Evolutionary conservation across 2,329 filamentous ascomycete species (phyloP), one percentile per base, ranked within the genome.

Genomic region (Hysterium pulicare): DNA sequence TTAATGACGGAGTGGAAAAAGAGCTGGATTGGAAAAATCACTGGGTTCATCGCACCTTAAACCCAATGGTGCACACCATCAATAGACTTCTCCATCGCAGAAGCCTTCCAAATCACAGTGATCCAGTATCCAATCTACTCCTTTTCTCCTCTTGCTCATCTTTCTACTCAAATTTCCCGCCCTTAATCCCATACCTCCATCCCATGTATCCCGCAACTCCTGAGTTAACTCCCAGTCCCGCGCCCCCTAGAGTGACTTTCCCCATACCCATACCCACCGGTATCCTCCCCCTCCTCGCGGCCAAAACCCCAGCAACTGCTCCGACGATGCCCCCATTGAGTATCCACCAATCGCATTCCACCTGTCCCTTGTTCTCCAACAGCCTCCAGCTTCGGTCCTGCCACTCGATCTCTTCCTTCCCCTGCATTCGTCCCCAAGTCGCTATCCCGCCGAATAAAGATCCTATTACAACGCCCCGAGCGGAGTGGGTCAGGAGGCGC

Each of bases 321-420:
- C 70, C 50, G 2, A 57, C 55, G 0, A 55, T 64, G 50, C 72
- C 72, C 0, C 72, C 76, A 0, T 58, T 66, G 15, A 73, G 68
- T 16, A 72, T 75, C 71, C 73, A 81, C 53, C 78, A 77, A 55
- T 83, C 81, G 37, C 70, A 72, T 51, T 77, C 70, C 1, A 77
- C 55, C 67, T 86, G 81, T 0, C 77, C 74, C 31, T 64, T 58
- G 48, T 78, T 84, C 62, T 77, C 77, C 33, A 82, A 51, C 38
- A 86, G 55, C 22, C 82, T 68, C 80, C 81, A 85, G 42, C 74
- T 74, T 15, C 82, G 70, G 56, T 85, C 81, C 54, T 76, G 64
- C 81, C 81, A 85, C 61, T 85, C 81, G 23, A 85, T 78, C 31
- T 75, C 69, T 50, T 79, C 73, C 13, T 71, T 69, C 0, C 76